Percentiles rank a stretch among this genome's conserved stretches.
Evolutionary conservation across 2,329 filamentous ascomycete genomes (phyloP).

Genomic region (Phymatotrichopsis omnivora): DNA sequence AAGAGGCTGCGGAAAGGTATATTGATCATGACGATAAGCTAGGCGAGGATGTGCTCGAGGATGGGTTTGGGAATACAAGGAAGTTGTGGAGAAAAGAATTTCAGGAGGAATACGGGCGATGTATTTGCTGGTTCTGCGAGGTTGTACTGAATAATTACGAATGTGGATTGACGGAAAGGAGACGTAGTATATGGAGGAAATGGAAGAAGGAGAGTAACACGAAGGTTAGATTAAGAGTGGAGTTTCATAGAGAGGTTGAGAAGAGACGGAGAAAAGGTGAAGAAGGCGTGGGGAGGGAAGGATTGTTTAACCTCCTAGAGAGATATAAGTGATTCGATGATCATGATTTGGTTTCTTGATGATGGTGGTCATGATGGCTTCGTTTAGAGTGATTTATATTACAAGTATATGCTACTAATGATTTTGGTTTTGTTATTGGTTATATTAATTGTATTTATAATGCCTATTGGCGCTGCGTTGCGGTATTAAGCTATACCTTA

Average conservation of each 20-base stretch:
- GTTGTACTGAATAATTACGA: constrained; percentile 31
- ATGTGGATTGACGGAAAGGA: constrained; percentile 12
- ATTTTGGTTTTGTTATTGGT: too few relatives aligned
- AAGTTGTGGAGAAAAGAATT: too few relatives aligned
- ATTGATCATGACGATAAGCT: constrained; percentile 81
- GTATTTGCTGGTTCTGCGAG: constrained; percentile 79
- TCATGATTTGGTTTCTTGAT: too few relatives aligned
- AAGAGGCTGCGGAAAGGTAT: constrained; percentile 43
- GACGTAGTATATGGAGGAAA: constrained; percentile 14
- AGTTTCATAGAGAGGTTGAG: constrained; percentile 24
- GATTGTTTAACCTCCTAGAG: constrained; percentile 14
- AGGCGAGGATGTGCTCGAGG: constrained; percentile 53
- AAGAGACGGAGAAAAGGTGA: constrained; percentile 12
- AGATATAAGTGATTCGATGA: constrained; percentile 1
- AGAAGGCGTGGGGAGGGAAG: constrained; percentile 12
- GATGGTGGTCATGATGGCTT: too few relatives aligned
- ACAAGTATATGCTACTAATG: too few relatives aligned
- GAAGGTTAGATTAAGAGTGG: constrained; percentile 15
- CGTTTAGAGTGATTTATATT: too few relatives aligned
- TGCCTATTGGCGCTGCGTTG: too few relatives aligned
- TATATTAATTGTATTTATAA: too few relatives aligned
- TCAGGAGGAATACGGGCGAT: constrained; percentile 68
- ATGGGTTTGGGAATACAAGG: too few relatives aligned
- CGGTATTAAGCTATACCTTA: too few relatives aligned
- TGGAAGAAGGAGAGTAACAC: constrained; percentile 13